Percentiles rank a stretch among this genome's conserved stretches.
Conservation (phyloP, 1,139 yeast species). For the Wickerhamomyces sp. region DNA sequence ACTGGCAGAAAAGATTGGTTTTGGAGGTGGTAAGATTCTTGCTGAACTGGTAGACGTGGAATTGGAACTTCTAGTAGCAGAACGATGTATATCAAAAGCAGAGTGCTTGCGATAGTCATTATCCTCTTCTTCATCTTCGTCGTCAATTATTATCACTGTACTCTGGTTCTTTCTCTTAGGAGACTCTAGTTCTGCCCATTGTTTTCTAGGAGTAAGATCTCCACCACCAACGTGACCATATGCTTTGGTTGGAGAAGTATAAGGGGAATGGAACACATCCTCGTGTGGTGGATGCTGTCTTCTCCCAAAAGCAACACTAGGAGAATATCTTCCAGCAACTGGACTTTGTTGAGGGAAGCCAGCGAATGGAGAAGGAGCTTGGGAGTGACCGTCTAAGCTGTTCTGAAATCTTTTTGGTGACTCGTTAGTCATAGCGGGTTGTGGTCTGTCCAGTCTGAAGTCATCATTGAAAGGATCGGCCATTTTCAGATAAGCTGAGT, state of each 20-base stretch:
- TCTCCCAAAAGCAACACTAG: slow-evolving; percentile 29
- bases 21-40: slow-evolving; percentile 55
- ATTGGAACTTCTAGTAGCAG: slow-evolving; percentile 29
- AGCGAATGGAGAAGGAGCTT: slow-evolving; percentile 10
- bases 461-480: slow-evolving; percentile 22
- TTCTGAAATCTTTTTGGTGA: slow-evolving; percentile 19
- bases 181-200: slow-evolving; percentile 58
- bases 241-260: slow-evolving; percentile 18
- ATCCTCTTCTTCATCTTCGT: slow-evolving; percentile 29
- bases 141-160: slow-evolving; percentile 42
- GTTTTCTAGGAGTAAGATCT: slow-evolving; percentile 27
- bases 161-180: slow-evolving; percentile 54
- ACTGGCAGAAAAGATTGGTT: slow-evolving; percentile 59
- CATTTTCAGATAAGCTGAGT: slow-evolving; percentile 6
- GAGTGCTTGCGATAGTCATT: slow-evolving; percentile 4
- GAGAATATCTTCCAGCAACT: slow-evolving; percentile 26
- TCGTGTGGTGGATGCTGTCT: slow-evolving; percentile 17
- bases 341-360: slow-evolving; percentile 21
- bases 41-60: slow-evolving; percentile 34
- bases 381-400: neutral
- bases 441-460: slow-evolving; percentile 18
- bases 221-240: slow-evolving; percentile 6
- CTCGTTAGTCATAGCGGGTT: slow-evolving; percentile 13
- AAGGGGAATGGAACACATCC: slow-evolving; percentile 19
- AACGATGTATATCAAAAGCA: slow-evolving; percentile 11